Base-by-base conservation (phyloP, 2,329 filamentous ascomycete genomes). In the Cucurbitaria berberidis region DNA sequence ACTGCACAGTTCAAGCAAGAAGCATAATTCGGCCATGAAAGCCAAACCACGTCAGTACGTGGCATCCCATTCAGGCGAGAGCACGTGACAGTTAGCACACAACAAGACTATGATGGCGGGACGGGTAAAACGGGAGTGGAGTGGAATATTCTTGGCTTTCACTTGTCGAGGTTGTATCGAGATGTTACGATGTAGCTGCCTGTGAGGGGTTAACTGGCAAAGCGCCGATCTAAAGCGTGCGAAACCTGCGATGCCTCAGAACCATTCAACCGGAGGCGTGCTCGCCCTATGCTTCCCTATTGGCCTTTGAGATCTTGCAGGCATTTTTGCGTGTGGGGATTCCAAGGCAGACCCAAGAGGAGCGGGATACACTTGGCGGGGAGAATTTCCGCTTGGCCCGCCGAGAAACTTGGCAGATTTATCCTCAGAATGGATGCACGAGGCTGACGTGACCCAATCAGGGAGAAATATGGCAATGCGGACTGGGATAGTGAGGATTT, bases 361-460 rank as follows among this genome's bases (percentile, higher is more conserved):
- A 44, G 54, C 54, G 57, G 57, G 51, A 45, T 35, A 35, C 43
- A 41, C 58, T 61, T 61, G 58, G 58, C 55, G 27, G 45, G 35
- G 27, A 41, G 27, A 29, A 32, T 48, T 42, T 48, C 40, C 45
- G 40, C 51, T 53, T 53, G 51, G 51, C 41, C 26, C 18, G 45
- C 51, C 45, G 26, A 48, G 45, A 21, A 19, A 36, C 52, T 61
- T 53, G 58, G 55, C 52, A 42, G 47, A 36, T 30, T 45, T 32
- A 29, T 46, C 40, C 35, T 45, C 13, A 48, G 26, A 34, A 21
- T 45, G 48, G 50, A 30, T 18, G 13, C 15, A 18, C 32, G n/a
- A 35, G 48, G 48, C 10, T 50, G 13, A 4, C 41, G 26, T 42
- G 18, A 32, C 57, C n/a, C 57, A 60, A 60, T 43, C 30, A 50